Base-by-base conservation (phyloP, 306 rosid species). In the Prunus fruticosa region DNA sequence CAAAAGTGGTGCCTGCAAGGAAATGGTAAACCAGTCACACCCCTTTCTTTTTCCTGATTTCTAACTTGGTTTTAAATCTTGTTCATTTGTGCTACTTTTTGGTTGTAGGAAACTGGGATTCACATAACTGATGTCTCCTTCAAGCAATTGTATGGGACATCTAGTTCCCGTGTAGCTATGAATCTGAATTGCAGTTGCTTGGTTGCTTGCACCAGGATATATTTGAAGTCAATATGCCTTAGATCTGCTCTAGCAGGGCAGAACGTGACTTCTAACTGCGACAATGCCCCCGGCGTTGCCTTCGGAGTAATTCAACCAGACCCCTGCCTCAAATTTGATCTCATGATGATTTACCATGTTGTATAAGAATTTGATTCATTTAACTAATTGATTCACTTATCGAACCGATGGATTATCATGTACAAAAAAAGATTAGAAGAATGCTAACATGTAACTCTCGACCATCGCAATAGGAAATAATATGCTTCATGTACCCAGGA, bases 111-210 rank as follows among this genome's bases (percentile, higher is more conserved):
- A 25, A 75, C 69, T 5, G 84, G 87, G 1, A 84, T 83, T 63
- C 85, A 76, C 32, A 60, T 78, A 72, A 76, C 75, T 28, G 72
- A 81, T 11, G 80, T 80, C 43, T 20, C 67, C 43, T 83, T 66
- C 85, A 64, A 45, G 3, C 67, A 80, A 68, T 49, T 86, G 46
- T 78, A 54, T 16, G 82, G 87, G 52, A 81, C 82, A 12, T 83
- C 82, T 49, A 64, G 62, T 65, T 68, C 65, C 50, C 22, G 69
- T 57, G 72, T 83, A 52, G 87, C 87, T 19, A 62, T 83, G 25
- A 82, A 70, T 60, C 81, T 77, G 71, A 77, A 86, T 13, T 74
- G 83, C 76, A 83, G 85, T 15, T 56, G 41, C 47, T 69, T 80
- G 0, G 69, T 75, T 53, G 79, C 85, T 52, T 80, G 85, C 78